Conservation (phyloP, 2,329 filamentous ascomycete species). For the Claviceps pazoutovae region DNA sequence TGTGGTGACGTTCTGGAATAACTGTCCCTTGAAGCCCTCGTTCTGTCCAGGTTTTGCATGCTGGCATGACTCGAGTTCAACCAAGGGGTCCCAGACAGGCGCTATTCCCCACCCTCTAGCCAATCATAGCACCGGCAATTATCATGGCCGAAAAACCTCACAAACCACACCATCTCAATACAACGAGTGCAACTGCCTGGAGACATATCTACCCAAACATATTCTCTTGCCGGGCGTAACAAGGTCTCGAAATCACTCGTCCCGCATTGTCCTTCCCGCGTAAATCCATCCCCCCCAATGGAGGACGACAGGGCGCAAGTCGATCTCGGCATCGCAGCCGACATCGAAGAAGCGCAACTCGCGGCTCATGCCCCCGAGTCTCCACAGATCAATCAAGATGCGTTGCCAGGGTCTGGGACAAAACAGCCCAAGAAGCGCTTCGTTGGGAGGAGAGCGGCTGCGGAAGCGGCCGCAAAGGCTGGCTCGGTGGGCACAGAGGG, state of each 20-base stretch:
- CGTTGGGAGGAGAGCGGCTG: conserved; percentile 65
- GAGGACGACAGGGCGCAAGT: conserved; percentile 60
- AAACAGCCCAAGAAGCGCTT: conserved; percentile 86
- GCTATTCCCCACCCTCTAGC: neutral
- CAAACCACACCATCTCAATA: neutral
- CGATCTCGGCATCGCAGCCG: conserved; percentile 55
- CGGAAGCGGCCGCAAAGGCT: conserved; percentile 40
- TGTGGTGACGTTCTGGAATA: neutral
- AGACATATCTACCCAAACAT: neutral
- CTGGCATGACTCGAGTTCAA: neutral
- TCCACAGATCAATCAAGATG: conserved; percentile 2
- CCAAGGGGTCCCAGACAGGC: neutral
- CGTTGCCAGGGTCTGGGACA: conserved; percentile 13
- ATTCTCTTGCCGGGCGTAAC: neutral
- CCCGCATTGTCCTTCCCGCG: neutral
- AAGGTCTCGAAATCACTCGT: neutral
- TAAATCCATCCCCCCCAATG: conserved; percentile 32
- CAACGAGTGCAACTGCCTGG: neutral
- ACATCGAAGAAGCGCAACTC: conserved; percentile 40
- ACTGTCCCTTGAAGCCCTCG: too few relatives aligned
- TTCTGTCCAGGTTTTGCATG: neutral
- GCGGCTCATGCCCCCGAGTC: conserved; percentile 14
- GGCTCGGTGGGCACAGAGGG: conserved; percentile 13
- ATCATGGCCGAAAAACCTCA: neutral
- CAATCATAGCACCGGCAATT: conserved; percentile 1